Evolutionary conservation across 1,284 basidiomycete genomes (phyloP).

Genomic region (Cutaneotrichosporon arboriforme): DNA sequence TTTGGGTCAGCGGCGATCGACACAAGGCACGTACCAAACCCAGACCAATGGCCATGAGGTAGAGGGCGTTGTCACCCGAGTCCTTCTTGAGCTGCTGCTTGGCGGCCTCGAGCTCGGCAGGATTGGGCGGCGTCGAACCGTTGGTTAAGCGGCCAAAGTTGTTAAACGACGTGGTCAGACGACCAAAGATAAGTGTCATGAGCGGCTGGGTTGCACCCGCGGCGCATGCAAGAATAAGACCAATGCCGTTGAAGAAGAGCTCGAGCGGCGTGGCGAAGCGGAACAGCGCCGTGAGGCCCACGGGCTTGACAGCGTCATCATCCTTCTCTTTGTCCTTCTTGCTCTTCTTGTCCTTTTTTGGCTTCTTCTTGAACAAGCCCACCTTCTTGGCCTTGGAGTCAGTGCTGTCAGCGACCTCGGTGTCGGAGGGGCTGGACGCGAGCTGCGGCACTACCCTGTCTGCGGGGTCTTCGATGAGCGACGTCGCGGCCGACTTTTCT

Average conservation of each 20-base stretch:
- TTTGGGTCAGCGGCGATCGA: not conserved
- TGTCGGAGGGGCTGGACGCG: not conserved
- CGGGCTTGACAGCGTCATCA: slow-evolving; percentile 19
- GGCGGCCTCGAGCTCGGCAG: slow-evolving; percentile 19
- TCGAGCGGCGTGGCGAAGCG: slow-evolving; percentile 39
- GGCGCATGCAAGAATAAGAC: slow-evolving; percentile 37
- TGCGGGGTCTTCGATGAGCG: slow-evolving; percentile 5
- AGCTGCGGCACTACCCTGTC: slow-evolving; percentile 1
- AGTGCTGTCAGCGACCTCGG: not conserved
- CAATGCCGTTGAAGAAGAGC: slow-evolving; percentile 36
- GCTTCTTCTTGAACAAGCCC: slow-evolving; percentile 7
- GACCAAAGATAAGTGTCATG: slow-evolving; percentile 48
- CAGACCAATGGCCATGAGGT: slow-evolving; percentile 49
- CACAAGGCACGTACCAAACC: slow-evolving; percentile 34
- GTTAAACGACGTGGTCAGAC: slow-evolving; percentile 44
- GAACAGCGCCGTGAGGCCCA: slow-evolving; percentile 36
- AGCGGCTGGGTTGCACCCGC: slow-evolving; percentile 44
- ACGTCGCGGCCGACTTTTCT: not conserved
- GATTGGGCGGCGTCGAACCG: not conserved
- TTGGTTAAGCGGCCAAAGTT: slow-evolving; percentile 27
- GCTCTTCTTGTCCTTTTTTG: slow-evolving; percentile 8
- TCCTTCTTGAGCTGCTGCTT: slow-evolving; percentile 29
- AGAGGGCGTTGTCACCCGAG: slow-evolving; percentile 40
- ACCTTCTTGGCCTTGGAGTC: slow-evolving; percentile 2
- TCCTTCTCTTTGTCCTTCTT: slow-evolving; percentile 1